Evolutionary conservation across 352 stramenopile genomes (phyloP).

Genomic region (Pythium aquatile): DNA sequence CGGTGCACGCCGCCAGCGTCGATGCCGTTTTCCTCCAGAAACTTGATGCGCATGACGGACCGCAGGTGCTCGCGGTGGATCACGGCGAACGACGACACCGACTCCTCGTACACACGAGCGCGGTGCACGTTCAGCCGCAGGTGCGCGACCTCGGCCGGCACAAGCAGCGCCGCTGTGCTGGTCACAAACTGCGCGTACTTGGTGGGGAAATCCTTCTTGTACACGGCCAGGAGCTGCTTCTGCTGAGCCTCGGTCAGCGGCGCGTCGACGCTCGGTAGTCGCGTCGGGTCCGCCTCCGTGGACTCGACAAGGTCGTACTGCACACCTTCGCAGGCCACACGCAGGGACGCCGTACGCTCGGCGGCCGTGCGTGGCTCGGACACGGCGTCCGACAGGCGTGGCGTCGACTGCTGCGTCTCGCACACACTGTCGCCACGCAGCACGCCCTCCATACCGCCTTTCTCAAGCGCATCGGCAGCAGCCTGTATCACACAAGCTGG

Average conservation of each 20-base stretch:
- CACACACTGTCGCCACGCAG: conserved; percentile 10
- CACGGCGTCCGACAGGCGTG: conserved; percentile 13
- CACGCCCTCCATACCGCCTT: background rate
- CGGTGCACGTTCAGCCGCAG: conserved; percentile 32
- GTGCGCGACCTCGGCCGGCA: conserved; percentile 23
- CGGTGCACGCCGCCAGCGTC: conserved; percentile 64
- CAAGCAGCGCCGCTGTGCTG: conserved; percentile 19
- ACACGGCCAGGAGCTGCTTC: conserved; percentile 13
- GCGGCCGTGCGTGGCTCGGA: conserved; percentile 21
- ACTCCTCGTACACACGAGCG: conserved; percentile 33
- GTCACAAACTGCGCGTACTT: conserved; percentile 41
- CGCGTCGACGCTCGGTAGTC: conserved; percentile 14
- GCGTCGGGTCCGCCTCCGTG: conserved; percentile 12
- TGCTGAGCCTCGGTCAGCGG: conserved; percentile 11
- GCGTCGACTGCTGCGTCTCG: conserved; percentile 20
- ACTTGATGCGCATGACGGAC: conserved; percentile 52
- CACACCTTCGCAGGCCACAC: conserved; percentile 18
- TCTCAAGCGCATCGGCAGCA: background rate
- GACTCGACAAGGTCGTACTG: conserved; percentile 22
- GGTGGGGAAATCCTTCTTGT: conserved; percentile 30
- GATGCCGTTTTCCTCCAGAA: conserved; percentile 51
- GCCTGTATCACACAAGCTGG: background rate
- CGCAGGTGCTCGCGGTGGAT: conserved; percentile 29
- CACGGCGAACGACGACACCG: conserved; percentile 31
- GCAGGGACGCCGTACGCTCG: conserved; percentile 21